Evolutionary conservation across 441 rosid genomes (phyloP), one percentile per base, ranked within the genome.

Genomic region (Biscutella laevigata): DNA sequence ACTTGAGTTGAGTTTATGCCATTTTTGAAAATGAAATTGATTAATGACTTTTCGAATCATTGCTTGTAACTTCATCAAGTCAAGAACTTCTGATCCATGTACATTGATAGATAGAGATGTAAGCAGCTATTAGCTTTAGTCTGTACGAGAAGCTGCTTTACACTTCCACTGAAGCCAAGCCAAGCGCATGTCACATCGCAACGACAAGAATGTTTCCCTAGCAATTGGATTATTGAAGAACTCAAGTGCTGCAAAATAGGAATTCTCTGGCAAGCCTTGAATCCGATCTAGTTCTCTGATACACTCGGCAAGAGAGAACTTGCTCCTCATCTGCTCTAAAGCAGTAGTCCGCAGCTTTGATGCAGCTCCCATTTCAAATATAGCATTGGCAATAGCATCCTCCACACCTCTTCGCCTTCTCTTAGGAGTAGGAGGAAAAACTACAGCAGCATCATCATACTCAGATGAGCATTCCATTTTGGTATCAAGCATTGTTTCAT

Each of bases 201-300:
- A 76, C 21, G 82, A 72, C 72, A 76, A 67, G 65, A 77, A 80
- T 3, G 70, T 69, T 63, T 82, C 84, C 46, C 86, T 77, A n/a
- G 80, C 78, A 48, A n/a, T 67, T 4, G 70, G 61, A 20, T 57
- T 68, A 47, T 75, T 64, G 57, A 80, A 80, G 28, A 77, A 50
- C 46, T 76, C 76, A 7, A 83, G 64, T 15, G 90, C 78, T n/a
- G 74, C 74, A 46, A 70, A 67, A 70, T 74, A 80, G 4, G 76
- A 64, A 14, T 64, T 68, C 56, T 74, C 70, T 4, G 69, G 58
- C 14, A 79, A 26, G 3, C 71, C 69, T 15, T 66, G 59, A 43
- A 76, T 57, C 39, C 38, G 56, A 42, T 76, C 71, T 64, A 74
- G 53, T 55, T 77, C 74, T 62, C 53, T 76, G 39, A 82, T 76